phyloP scores from a whole-genome alignment of 495 filamentous ascomycete genomes.

The Baudoinia panamericana region DNA sequence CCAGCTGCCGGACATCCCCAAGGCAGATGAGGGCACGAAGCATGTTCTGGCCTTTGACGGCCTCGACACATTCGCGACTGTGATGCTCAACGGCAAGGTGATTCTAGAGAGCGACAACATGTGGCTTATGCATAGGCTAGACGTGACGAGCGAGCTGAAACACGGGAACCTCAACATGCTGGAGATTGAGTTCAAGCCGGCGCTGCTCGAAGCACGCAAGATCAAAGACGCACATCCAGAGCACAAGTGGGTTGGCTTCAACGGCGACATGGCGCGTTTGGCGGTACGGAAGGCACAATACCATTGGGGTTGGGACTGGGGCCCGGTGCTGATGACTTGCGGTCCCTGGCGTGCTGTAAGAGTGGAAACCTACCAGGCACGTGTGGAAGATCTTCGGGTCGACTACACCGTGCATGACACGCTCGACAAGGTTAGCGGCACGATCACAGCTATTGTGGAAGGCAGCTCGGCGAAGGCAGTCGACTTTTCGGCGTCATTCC shows the following conservation, averaged over 20 bases:
- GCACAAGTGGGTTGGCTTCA: conserved; percentile 30
- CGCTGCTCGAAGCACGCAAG: conserved; percentile 22
- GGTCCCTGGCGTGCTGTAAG: conserved; percentile 30
- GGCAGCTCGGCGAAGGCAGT: conserved; percentile 20
- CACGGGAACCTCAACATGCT: conserved; percentile 20
- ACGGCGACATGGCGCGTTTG: conserved; percentile 29
- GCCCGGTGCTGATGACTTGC: conserved; percentile 29
- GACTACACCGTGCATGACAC: conserved; percentile 24
- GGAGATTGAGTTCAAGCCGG: conserved; percentile 28
- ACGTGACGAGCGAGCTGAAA: conserved; percentile 24
- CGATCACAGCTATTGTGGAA: conserved; percentile 23
- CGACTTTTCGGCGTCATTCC: conserved; percentile 20
- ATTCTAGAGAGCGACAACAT: conserved; percentile 30
- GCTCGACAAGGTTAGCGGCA: conserved; percentile 24
- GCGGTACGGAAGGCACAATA: conserved; percentile 30
- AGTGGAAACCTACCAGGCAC: conserved; percentile 26
- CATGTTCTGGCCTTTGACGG: conserved; percentile 29
- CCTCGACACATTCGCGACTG: conserved; percentile 30
- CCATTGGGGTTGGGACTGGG: conserved; percentile 32
- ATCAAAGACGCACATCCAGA: conserved; percentile 29
- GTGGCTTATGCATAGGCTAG: conserved; percentile 29
- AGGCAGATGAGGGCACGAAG: conserved; percentile 9
- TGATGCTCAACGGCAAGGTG: conserved; percentile 27
- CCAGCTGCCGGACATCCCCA: conserved; percentile 15
- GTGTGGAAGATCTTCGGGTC: conserved; percentile 25